A percentile compares a stretch with the other conserved stretches of the same genome.
Conservation (phyloP, 2,329 filamentous ascomycete species). For the Diplodia intermedia region DNA sequence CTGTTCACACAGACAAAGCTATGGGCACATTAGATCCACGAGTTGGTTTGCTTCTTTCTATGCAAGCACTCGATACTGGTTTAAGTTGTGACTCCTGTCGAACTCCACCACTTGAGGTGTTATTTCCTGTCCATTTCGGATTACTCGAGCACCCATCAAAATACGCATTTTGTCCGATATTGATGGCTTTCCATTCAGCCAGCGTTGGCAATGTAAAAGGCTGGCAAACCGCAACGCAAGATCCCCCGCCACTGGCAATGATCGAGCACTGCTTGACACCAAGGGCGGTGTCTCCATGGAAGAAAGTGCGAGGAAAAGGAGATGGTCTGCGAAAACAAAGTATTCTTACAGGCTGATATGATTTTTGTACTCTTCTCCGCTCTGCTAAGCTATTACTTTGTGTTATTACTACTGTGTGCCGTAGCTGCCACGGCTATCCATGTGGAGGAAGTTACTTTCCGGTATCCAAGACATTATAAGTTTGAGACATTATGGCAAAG, state of each 20-base stretch:
- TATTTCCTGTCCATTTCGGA: background rate
- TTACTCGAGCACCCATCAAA: background rate
- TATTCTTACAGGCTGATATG: background rate
- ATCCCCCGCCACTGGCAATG: background rate
- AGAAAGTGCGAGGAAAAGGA: background rate
- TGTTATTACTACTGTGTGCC: background rate
- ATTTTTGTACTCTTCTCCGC: constrained; percentile 3
- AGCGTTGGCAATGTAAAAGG: background rate
- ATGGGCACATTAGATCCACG: background rate
- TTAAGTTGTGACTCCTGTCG: background rate
- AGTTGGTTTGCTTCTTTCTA: background rate
- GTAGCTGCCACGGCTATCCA: background rate
- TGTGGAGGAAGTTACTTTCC: too few species aligned
- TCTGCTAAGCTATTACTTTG: background rate
- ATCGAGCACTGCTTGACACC: background rate
- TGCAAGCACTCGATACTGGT: background rate
- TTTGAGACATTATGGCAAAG: constrained; percentile 18
- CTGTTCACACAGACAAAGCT: background rate
- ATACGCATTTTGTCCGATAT: background rate
- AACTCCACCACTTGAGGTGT: too few species aligned
- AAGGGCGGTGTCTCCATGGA: background rate
- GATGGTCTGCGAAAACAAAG: background rate
- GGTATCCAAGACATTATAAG: constrained; percentile 18
- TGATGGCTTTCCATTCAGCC: background rate
- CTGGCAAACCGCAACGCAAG: background rate